Evolutionary conservation across 2,329 filamentous ascomycete genomes (phyloP), one percentile per base, ranked within the genome.

Genomic region (Ophiocordyceps camponoti-saundersi): DNA sequence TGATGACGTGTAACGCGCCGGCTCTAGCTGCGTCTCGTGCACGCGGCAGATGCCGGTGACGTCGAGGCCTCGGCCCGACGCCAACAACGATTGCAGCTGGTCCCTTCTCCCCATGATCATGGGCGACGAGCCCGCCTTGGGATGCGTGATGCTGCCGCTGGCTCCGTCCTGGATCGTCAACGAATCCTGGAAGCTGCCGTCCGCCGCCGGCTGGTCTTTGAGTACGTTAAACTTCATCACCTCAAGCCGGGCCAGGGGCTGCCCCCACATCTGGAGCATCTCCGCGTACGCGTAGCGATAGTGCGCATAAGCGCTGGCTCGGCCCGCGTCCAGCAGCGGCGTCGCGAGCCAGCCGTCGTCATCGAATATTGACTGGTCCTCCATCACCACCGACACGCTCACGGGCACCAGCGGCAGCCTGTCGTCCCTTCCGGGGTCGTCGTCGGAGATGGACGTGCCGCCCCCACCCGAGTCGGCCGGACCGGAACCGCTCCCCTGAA

Each of bases 211-310:
- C 44, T 71, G 67, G 23, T 74, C 72, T 47, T 72, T 72, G 39
- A 82, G 63, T 4, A 76, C 70, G 51, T 82, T 82, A 55, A 82
- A 83, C 55, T 84, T 83, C 62, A 83, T 69, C 26, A 84, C 73
- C 56, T 84, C 80, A 1, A 83, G 68, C 18, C 79, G 69, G 30
- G 75, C 70, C 5, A 82, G 62, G 0, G 77, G 77, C 48, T 79
- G 71, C 2, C 70, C 67, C 80, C 80, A 83, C 61, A 77, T 73
- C 52, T 79, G 79, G 3, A 84, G 67, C 61, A 83, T 71, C 59
- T 82, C 77, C n/a, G 79, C 78, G 53, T 84, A 84, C 1, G 73
- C 70, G 49, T 76, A 73, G 34, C 80, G 73, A 55, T 82, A 84
- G 53, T 66, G 68, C n/a, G 71, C 68, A 51, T 79, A 78, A 20